These are phyloP conservation scores for Linum trigynum DNA, from an alignment of 345 rosid species.

Conservation along the genomic window DNA sequence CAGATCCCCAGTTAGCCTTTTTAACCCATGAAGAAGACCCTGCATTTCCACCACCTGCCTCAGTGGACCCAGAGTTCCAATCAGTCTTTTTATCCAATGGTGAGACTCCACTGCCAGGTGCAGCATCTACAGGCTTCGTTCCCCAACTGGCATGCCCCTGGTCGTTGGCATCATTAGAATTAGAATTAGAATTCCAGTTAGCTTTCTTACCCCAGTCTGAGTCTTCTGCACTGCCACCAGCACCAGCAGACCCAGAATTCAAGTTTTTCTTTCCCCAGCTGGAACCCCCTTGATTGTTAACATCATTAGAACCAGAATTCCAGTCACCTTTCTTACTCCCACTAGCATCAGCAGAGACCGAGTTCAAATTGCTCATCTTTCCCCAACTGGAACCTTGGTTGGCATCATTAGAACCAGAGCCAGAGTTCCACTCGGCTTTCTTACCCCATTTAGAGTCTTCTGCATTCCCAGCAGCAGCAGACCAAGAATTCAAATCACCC, in stretches of 20 bases:
- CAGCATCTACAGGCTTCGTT: not conserved
- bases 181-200: conserved; percentile 7
- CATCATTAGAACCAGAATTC: conserved; percentile 15
- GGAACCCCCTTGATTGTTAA: not conserved
- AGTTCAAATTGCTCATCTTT: conserved; percentile 3
- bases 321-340: conserved; percentile 9
- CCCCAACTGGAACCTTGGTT: not conserved
- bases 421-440: too few relatives aligned
- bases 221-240: conserved; percentile 3
- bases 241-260: conserved; percentile 6
- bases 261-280: conserved; percentile 13
- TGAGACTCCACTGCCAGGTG: not conserved
- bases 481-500: too few relatives aligned
- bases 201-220: conserved; percentile 13
- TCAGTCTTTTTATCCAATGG: not conserved
- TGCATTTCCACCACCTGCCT: not conserved
- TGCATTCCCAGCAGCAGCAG: too few relatives aligned
- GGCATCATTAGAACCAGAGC: not conserved
- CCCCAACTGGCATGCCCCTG: not conserved
- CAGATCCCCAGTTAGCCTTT: not conserved
- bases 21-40: not conserved
- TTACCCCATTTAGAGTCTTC: too few relatives aligned
- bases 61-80: not conserved
- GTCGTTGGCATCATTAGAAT: conserved; percentile 8
- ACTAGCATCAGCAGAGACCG: conserved; percentile 2